phyloP scores from a whole-genome alignment of 495 filamentous ascomycete species.

The Penicillium atrosanguineum region DNA sequence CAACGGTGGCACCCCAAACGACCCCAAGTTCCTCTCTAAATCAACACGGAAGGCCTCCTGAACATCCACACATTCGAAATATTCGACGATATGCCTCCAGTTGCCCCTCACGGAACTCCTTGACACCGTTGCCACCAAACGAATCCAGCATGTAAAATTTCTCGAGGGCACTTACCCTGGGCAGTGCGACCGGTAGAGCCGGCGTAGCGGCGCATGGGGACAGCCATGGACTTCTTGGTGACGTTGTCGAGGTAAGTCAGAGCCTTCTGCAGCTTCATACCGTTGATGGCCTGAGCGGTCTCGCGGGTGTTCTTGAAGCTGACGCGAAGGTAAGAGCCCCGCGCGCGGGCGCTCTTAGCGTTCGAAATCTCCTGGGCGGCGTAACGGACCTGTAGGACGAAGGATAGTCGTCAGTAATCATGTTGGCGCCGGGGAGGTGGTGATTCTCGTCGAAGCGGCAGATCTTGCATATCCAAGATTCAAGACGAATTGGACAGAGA shows the following conservation, averaged over 20 bases:
- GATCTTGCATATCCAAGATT: slow-evolving; percentile 6
- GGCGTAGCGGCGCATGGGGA: slow-evolving; percentile 94
- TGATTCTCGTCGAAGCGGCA: slow-evolving; percentile 6
- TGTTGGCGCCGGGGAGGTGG: slow-evolving; percentile 6
- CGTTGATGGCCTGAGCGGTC: slow-evolving; percentile 97
- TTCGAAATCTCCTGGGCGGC: slow-evolving; percentile 83
- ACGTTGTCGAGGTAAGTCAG: slow-evolving; percentile 96
- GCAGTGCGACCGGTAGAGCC: slow-evolving; percentile 89
- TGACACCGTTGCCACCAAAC: slow-evolving; percentile 16
- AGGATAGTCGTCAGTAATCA: slow-evolving; percentile 32
- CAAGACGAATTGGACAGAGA: slow-evolving; percentile 6
- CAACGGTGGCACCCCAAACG: slow-evolving; percentile 20
- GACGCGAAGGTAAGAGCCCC: slow-evolving; percentile 97
- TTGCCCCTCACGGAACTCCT: slow-evolving; percentile 1
- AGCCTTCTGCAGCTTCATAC: slow-evolving; percentile 96
- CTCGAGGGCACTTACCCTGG: slow-evolving; percentile 73
- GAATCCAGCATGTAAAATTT: slow-evolving; percentile 11
- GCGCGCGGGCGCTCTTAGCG: slow-evolving; percentile 92
- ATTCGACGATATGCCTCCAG: neutral
- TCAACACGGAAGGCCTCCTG: neutral
- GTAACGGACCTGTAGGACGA: slow-evolving; percentile 83
- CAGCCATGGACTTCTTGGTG: slow-evolving; percentile 87
- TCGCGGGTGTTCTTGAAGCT: slow-evolving; percentile 99
- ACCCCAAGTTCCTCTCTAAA: neutral
- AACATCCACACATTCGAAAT: slow-evolving; percentile 1